Base-by-base conservation (phyloP, 352 stramenopile genomes). In the Blastocystis sp. region DNA sequence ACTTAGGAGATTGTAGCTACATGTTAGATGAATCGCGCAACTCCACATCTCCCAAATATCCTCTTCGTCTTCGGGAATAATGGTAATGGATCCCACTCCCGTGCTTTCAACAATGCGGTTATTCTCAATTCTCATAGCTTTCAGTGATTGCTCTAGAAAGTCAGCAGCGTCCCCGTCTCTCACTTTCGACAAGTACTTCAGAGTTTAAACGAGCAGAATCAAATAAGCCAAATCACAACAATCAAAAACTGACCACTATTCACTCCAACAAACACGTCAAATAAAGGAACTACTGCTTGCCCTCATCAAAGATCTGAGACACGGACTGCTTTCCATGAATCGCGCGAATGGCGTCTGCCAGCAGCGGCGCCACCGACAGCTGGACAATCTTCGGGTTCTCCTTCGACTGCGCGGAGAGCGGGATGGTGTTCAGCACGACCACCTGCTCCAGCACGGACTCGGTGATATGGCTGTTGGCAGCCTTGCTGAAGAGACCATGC, bases 271-370 rank as follows among this genome's bases (percentile, higher is more conserved):
- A 78, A 78, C 67, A 61, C 24, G 4, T 8, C 49, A 63, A 57
- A 63, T 57, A 34, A 78, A 59, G 21, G 49, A 61, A 57, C 49
- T 44, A 78, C 42, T 76, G 46, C 64, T 76, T 29, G 7, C 14
- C 24, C 24, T 98, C 89, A 98, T 97, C 72, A 90, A 99, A 99
- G 38, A 99, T 92, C 88, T 97, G 96, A 44, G 96, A 99, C 79
- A 99, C 96, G 87, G 94, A 98, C 90, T 99, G 97, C 90, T 98
- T 99, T 88, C 95, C 92, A 91, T 99, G 96, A 89, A 99, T 98
- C 90, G 98, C 98, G 90, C 96, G 95, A 88, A 99, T 98, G n/a
- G 96, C 95, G 87, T 98, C 93, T 18, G 96, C 96, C 40, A 99
- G 89, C 0, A 99, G 90, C 57, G 95, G 96, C 34, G 94, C 96